A percentile compares a stretch with the other conserved stretches of the same genome.
Conservation (phyloP, 75 land plant genomes). For the Pinus taeda region DNA sequence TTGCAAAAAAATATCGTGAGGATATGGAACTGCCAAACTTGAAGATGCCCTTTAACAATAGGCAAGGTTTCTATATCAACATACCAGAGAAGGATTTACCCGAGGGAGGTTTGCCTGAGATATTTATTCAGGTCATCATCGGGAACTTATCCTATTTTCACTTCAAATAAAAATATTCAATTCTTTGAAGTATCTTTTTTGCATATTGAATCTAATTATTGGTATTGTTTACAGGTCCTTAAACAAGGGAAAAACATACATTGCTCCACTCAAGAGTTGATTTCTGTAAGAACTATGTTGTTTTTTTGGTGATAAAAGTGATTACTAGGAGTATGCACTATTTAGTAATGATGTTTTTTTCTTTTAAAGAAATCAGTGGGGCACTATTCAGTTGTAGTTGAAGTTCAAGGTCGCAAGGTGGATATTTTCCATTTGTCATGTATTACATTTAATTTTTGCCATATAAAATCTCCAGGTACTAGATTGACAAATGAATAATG, state of each 20-base stretch:
- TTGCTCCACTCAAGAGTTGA: constrained; percentile 88
- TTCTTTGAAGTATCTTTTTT: neutral
- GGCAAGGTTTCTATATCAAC: constrained; percentile 87
- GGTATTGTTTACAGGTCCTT: constrained; percentile 48
- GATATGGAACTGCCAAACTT: constrained; percentile 78
- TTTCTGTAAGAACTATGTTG: constrained; percentile 66
- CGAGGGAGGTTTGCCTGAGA: constrained; percentile 63
- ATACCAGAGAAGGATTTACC: constrained; percentile 75
- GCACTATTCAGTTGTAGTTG: neutral
- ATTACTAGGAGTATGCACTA: neutral
- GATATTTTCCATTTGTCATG: neutral
- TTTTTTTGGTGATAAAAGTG: neutral
- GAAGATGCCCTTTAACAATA: constrained; percentile 84
- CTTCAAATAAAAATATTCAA: neutral
- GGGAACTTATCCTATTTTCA: neutral
- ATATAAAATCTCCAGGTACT: neutral
- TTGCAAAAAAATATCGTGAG: constrained; percentile 83
- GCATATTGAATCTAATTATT: neutral
- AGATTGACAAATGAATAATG: neutral
- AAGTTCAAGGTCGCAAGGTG: neutral
- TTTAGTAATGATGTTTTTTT: neutral
- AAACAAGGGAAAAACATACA: constrained; percentile 89
- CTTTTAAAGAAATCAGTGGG: neutral
- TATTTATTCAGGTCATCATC: constrained; percentile 83
- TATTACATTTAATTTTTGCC: neutral